phyloP scores from a whole-genome alignment of 495 filamentous ascomycete species.

The Daldinia childiae region DNA sequence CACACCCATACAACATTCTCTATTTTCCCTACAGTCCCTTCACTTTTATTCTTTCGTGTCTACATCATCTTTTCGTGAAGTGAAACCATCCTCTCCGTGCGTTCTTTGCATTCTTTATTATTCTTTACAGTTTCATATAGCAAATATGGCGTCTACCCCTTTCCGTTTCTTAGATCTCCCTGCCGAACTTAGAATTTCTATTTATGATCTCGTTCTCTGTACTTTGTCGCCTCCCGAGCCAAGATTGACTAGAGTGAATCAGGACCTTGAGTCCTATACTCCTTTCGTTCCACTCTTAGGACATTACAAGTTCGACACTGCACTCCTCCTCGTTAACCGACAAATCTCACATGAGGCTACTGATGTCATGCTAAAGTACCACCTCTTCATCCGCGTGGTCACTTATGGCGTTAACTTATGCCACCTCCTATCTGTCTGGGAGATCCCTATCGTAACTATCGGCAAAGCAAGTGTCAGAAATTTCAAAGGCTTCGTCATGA shows the following conservation, averaged over 20 bases:
- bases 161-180: not conserved
- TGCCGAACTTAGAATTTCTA: not conserved
- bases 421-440: not conserved
- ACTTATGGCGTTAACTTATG: not conserved
- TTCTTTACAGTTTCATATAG: not conserved
- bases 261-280: not conserved
- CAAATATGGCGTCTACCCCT: not conserved
- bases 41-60: too few relatives aligned
- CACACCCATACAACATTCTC: not conserved
- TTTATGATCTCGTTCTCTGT: not conserved
- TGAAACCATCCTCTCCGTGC: not conserved
- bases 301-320: not conserved
- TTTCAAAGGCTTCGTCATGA: not conserved
- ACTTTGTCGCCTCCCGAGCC: not conserved
- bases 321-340: not conserved
- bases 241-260: not conserved
- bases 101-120: not conserved
- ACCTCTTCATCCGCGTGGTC: not conserved
- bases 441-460: not conserved
- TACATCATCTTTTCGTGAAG: not conserved
- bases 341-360: not conserved
- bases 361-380: not conserved
- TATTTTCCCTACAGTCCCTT: not conserved
- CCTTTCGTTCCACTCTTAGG: not conserved
- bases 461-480: not conserved